These are phyloP conservation scores for Exserohilum turcica DNA, from an alignment of 2,329 filamentous ascomycete species.

Conservation along the genomic window DNA sequence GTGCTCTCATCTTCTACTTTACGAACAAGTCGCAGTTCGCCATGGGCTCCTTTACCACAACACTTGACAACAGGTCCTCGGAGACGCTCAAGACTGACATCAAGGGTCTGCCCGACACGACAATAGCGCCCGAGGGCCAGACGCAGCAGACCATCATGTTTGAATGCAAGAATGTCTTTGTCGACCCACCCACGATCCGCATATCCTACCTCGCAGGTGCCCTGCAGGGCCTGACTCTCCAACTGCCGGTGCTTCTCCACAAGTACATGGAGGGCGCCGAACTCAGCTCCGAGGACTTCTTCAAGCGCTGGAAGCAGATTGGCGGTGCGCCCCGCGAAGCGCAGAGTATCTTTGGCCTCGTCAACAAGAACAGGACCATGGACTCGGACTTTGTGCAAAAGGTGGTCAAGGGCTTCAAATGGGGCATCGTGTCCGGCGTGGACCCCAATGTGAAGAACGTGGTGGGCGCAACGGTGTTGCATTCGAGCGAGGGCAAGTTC, in stretches of 20 bases:
- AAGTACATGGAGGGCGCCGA: slow-evolving; percentile 97
- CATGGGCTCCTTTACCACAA: slow-evolving; percentile 92
- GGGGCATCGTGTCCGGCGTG: slow-evolving; percentile 82
- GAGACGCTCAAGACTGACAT: slow-evolving; percentile 82
- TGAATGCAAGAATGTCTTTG: slow-evolving; percentile 80
- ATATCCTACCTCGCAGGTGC: slow-evolving; percentile 94
- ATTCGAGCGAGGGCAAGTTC: slow-evolving; percentile 85
- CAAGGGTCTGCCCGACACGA: slow-evolving; percentile 85
- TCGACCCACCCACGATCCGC: slow-evolving; percentile 84
- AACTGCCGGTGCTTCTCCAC: slow-evolving; percentile 84
- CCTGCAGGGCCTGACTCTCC: slow-evolving; percentile 87
- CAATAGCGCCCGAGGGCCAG: slow-evolving; percentile 74
- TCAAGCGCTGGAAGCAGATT: slow-evolving; percentile 99
- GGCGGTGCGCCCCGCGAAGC: slow-evolving; percentile 85
- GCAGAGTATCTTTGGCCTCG: slow-evolving; percentile 81
- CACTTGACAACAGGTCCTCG: slow-evolving; percentile 72
- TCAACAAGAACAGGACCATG: slow-evolving; percentile 65
- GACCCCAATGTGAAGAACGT: slow-evolving; percentile 94
- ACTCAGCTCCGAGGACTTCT: slow-evolving; percentile 88
- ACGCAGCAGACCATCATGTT: slow-evolving; percentile 95
- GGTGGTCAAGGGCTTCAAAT: slow-evolving; percentile 83
- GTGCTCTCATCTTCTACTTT: slow-evolving; percentile 94
- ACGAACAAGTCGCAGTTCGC: slow-evolving; percentile 87
- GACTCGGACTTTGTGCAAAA: slow-evolving; percentile 72
- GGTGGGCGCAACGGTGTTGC: slow-evolving; percentile 86